phyloP scores from a whole-genome alignment of 2,329 filamentous ascomycete genomes.

The Rhynchosporium graminicola region DNA sequence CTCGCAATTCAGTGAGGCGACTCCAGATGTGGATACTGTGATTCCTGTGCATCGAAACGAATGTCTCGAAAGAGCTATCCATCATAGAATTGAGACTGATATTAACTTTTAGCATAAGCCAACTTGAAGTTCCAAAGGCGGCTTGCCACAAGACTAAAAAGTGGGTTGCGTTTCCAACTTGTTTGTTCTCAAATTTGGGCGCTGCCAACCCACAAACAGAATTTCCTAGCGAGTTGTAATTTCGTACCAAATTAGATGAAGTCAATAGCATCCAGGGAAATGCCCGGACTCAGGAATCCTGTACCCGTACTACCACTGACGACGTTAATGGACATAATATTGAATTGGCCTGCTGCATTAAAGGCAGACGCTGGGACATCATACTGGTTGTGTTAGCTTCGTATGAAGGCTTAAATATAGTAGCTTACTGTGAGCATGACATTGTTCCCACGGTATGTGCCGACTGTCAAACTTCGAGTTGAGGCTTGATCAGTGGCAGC shows the following conservation, averaged over 20 bases:
- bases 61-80: too few relatives aligned
- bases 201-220: neutral
- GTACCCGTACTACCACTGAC: conserved; percentile 59
- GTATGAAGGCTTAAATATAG: neutral
- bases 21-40: too few relatives aligned
- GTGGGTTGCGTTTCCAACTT: too few relatives aligned
- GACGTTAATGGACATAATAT: conserved; percentile 47
- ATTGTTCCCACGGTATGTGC: conserved; percentile 58
- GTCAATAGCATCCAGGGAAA: conserved; percentile 25
- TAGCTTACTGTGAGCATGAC: conserved; percentile 17
- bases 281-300: conserved; percentile 53
- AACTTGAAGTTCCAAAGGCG: too few relatives aligned
- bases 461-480: conserved; percentile 64
- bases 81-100: too few relatives aligned
- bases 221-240: neutral
- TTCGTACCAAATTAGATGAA: conserved; percentile 6
- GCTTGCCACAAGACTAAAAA: too few relatives aligned
- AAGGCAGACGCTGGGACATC: conserved; percentile 21
- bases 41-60: too few relatives aligned
- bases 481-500: conserved; percentile 62
- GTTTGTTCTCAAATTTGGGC: neutral
- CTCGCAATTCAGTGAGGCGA: too few relatives aligned
- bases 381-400: neutral
- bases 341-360: conserved; percentile 18
- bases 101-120: too few relatives aligned